These are phyloP conservation scores for Gossypium longicalyx DNA, from an alignment of 345 rosid genomes.

Conservation along the genomic window DNA sequence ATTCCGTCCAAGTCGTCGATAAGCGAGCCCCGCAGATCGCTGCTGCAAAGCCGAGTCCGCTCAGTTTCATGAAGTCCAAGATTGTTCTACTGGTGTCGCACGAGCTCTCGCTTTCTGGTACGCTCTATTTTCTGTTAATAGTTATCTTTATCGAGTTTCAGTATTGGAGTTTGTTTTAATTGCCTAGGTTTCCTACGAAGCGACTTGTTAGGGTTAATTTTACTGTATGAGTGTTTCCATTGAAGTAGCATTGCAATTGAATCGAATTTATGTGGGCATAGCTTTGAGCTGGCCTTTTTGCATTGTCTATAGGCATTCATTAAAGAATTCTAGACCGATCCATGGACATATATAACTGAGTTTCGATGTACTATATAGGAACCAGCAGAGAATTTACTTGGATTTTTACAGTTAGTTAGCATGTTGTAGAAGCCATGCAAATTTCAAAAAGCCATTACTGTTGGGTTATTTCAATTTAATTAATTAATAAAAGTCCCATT, in stretches of 20 bases:
- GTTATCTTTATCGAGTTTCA: background rate
- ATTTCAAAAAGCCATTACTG: background rate
- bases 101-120: constrained; percentile 46
- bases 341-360: constrained; percentile 1
- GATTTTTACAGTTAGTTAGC: background rate
- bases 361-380: background rate
- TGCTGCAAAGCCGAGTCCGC: constrained; percentile 29
- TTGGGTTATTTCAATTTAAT: background rate
- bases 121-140: background rate
- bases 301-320: background rate
- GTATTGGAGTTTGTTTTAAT: background rate
- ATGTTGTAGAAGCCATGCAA: background rate
- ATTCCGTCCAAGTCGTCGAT: background rate
- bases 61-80: constrained; percentile 47
- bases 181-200: background rate
- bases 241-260: background rate
- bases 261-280: background rate
- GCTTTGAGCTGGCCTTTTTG: background rate
- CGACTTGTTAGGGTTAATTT: background rate
- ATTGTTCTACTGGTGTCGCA: constrained; percentile 42
- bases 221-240: background rate
- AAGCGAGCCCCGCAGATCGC: background rate
- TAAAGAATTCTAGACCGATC: background rate
- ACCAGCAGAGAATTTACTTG: background rate
- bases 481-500: background rate